Evolutionary conservation across 768 basidiomycete genomes (phyloP).

Genomic region (Naganishia onofrii): DNA sequence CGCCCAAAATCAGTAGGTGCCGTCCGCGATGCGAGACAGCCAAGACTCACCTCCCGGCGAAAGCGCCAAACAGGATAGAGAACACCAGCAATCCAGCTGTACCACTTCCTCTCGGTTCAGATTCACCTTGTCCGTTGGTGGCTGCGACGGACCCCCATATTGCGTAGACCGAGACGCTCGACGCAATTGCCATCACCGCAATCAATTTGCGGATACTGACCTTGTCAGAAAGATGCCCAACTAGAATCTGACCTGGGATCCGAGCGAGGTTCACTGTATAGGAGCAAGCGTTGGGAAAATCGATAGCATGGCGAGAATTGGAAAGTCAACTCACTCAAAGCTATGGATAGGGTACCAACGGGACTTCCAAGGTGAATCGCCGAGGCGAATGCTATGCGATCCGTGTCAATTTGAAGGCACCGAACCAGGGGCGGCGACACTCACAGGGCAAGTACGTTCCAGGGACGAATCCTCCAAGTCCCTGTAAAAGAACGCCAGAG

Average conservation of each 20-base stretch:
- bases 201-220: constrained; percentile 32
- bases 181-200: constrained; percentile 30
- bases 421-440: not conserved
- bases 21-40: not conserved
- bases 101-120: constrained; percentile 18
- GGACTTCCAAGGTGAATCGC: constrained; percentile 32
- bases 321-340: constrained; percentile 24
- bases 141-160: constrained; percentile 35
- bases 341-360: constrained; percentile 35
- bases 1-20: not conserved
- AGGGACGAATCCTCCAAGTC: constrained; percentile 39
- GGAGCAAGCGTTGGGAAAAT: not conserved
- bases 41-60: constrained; percentile 12
- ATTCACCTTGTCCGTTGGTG: constrained; percentile 18
- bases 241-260: constrained; percentile 37
- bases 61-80: constrained; percentile 33
- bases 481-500: constrained; percentile 34
- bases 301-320: not conserved
- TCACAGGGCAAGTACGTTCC: constrained; percentile 38
- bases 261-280: constrained; percentile 34
- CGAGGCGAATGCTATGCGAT: constrained; percentile 33
- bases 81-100: constrained; percentile 34
- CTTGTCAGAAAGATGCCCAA: constrained; percentile 36
- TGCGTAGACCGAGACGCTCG: constrained; percentile 31
- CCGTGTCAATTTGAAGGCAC: not conserved